Base-by-base conservation (phyloP, 805 yeast genomes). In the Lachancea sp. region DNA sequence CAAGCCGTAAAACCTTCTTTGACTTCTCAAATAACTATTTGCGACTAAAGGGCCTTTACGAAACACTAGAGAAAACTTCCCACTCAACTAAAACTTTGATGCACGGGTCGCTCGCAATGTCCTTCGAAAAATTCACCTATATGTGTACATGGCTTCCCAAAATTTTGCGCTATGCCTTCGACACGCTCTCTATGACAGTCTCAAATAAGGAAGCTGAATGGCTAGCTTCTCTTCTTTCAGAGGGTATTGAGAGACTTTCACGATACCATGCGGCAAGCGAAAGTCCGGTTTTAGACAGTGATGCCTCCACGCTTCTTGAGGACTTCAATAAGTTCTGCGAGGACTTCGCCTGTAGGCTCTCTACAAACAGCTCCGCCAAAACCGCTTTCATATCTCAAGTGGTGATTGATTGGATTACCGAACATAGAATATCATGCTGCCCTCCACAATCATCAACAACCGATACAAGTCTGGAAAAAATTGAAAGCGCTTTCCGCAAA, bases 401-500 rank as follows among this genome's bases (percentile, higher is more conserved):
- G 33, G 56, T 82, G 0, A 45, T 69, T 13, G 57, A 66, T 3
- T 81, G 85, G 84, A 55, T 78, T 8, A 10, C 19, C 7, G 26
- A 54, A 0, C 51, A 51, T 22, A 35, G 26, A 9, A 29, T 27
- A 17, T 30, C 36, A 15, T 36, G 35, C 11, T n/a, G 12, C 13
- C 16, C 35, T 12, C 13, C 18, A 19, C 9, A 20, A 11, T 16
- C 16, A 25, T 5, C 12, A 7, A 26, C 42, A 4, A 41, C 43
- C 11, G 1, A 13, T 11, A 49, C 39, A 13, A 26, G 54, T 4
- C 48, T 70, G 3, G 69, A 68, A 29, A 67, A 58, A 4, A 49
- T 78, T 36, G 88, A 84, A 50, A 39, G 45, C 2, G 53, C 66
- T 2, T 69, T 82, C 47, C 69, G 82, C 44, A 67, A 72, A 17